phyloP scores from a whole-genome alignment of 371 early-diverging fungal species.

The Dentiscutata heterogama region DNA sequence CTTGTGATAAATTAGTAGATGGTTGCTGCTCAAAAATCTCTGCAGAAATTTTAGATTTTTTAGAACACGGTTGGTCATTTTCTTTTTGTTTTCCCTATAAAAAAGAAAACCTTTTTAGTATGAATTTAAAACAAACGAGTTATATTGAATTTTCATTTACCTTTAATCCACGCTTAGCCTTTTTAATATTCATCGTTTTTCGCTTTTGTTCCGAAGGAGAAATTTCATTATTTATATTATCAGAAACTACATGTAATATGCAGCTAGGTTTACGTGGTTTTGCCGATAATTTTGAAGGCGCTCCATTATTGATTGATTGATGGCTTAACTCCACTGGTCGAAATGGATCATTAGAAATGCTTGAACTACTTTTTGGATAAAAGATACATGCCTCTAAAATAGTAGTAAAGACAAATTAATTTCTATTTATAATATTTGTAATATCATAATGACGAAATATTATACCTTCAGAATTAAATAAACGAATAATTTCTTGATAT shows the following conservation, averaged over 20 bases:
- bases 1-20: too few species aligned
- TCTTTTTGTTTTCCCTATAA: too few species aligned
- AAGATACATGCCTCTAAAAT: background rate
- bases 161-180: background rate
- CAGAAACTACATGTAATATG: too few species aligned
- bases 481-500: background rate
- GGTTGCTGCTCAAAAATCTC: too few species aligned
- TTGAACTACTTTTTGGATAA: background rate
- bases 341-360: background rate
- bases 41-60: too few species aligned
- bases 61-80: too few species aligned
- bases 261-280: background rate
- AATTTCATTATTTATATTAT: too few species aligned
- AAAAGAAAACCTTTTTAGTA: too few species aligned
- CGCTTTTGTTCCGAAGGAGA: background rate
- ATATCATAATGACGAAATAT: background rate
- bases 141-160: background rate
- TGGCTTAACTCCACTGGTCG: background rate
- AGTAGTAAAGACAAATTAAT: background rate
- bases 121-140: too few species aligned
- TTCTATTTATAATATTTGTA: background rate
- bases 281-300: background rate
- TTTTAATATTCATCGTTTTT: background rate
- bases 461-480: background rate
- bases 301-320: background rate